These are phyloP conservation scores for Geosmithia morbida DNA, from an alignment of 2,329 filamentous ascomycete genomes.

Conservation along the genomic window DNA sequence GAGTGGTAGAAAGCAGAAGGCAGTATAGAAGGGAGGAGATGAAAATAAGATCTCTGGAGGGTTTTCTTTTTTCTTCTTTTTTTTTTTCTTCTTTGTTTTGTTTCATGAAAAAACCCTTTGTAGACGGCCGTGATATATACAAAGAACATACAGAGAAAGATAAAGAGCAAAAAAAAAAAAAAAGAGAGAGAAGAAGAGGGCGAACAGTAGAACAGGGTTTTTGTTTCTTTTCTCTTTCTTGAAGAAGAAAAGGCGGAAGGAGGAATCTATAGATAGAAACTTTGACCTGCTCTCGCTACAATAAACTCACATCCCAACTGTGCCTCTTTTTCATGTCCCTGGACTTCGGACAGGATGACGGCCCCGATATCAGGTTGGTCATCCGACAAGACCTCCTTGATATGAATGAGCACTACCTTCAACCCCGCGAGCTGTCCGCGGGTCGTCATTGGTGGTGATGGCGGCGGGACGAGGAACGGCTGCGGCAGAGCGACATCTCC, in stretches of 20 bases:
- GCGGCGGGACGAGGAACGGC: neutral
- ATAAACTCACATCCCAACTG: slow-evolving; percentile 69
- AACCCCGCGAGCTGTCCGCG: slow-evolving; percentile 50
- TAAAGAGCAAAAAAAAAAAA: no score
- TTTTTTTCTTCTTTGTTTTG: no score
- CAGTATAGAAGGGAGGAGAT: no score
- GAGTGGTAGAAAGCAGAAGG: no score
- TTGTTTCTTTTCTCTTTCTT: no score
- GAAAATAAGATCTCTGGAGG: no score
- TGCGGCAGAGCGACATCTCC: neutral
- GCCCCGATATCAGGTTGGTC: slow-evolving; percentile 44
- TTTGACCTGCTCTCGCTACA: slow-evolving; percentile 53
- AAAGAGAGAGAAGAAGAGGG: no score
- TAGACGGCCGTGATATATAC: no score
- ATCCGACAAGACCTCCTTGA: slow-evolving; percentile 76
- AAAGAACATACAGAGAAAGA: no score
- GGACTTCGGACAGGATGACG: slow-evolving; percentile 55
- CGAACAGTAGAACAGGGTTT: no score
- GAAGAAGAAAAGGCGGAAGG: neutral
- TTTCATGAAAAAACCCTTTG: no score
- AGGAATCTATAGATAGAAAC: slow-evolving; percentile 27
- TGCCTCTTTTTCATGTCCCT: slow-evolving; percentile 47
- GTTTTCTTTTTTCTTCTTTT: no score
- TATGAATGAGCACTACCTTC: slow-evolving; percentile 77
- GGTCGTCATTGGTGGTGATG: neutral